Evolutionary conservation across 495 filamentous ascomycete species (phyloP), one percentile per base, ranked within the genome.

Genomic region (Penicillium waksmanii): DNA sequence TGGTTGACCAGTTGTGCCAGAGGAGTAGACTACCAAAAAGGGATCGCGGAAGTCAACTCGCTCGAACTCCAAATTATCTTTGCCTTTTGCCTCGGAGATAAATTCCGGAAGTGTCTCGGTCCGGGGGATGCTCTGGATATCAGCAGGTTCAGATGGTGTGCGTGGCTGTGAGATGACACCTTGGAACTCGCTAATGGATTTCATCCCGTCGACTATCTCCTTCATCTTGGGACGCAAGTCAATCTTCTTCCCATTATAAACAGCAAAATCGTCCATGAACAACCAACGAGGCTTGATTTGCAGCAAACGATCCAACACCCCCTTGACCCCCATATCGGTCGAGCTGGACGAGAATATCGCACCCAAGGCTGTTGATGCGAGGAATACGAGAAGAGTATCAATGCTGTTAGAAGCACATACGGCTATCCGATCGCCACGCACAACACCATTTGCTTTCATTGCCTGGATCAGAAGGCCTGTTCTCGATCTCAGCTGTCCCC

Each of bases 311-410:
- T 93, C 88, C 62, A 95, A 66, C 10, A 95, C 84, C 0, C 90
- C 91, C 64, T 87, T 86, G 35, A 85, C 84, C 0, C 89, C 89
- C 82, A 91, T 93, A 76, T 95, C 91, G 1, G 90, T 93, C 25
- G 86, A 89, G 47, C 82, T 85, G 48, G 83, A 87, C 36, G 82
- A 87, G 65, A 92, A 91, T 17, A 95, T 70, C 13, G 80, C 90
- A 0, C 91, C 91, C 13, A 93, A 62, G 66, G 85, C 83, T 8
- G 78, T 79, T 0, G 84, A 78, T 2, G 87, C 90, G 51, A 90
- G 70, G 61, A 87, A 87, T 17, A 92, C 80, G 2, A 82, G 69
- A 25, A 90, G 62, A 4, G 90, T 91, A 66, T 92, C 88, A 42
- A 92, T 76, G n/a, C 83, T 85, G 57, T 93, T 93, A 31, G 83